Percentiles rank a stretch among this genome's conserved stretches.
These are phyloP conservation scores for Ceratocystis colombiana DNA, from an alignment of 2,329 filamentous ascomycete genomes.

Conservation along the genomic window DNA sequence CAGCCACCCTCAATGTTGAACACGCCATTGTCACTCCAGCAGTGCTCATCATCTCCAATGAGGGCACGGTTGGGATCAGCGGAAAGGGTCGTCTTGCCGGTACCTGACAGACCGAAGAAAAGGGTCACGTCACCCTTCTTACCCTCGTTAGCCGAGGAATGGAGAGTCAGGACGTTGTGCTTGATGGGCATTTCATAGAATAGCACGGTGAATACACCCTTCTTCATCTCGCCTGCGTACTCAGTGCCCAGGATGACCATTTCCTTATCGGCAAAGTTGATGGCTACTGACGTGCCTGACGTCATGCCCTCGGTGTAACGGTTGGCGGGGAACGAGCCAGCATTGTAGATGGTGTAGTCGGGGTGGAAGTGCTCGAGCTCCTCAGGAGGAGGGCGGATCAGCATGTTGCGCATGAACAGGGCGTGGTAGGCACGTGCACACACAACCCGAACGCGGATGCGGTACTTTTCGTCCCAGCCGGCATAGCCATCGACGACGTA, in stretches of 20 bases:
- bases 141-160: constrained; percentile 98
- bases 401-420: constrained; percentile 99
- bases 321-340: constrained; percentile 96
- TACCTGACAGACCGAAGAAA: constrained; percentile 98
- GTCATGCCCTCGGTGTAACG: constrained; percentile 98
- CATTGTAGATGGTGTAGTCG: constrained; percentile 99
- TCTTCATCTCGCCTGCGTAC: constrained; percentile 97
- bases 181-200: constrained; percentile 99
- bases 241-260: constrained; percentile 99
- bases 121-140: constrained; percentile 90
- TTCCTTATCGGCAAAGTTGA: constrained; percentile 99
- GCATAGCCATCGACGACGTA: constrained; percentile 97
- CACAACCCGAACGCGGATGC: constrained; percentile 93
- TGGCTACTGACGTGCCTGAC: constrained; percentile 90
- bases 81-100: constrained; percentile 96
- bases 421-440: constrained; percentile 99
- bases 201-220: constrained; percentile 96
- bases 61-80: constrained; percentile 92
- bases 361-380: constrained; percentile 97
- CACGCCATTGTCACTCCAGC: constrained; percentile 91
- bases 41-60: constrained; percentile 99
- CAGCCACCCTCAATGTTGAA: constrained; percentile 99
- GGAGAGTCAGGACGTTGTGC: constrained; percentile 96
- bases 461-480: constrained; percentile 97
- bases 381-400: constrained; percentile 82